phyloP scores from a whole-genome alignment of 257 asterid species.

The Solanum medicagineum region DNA sequence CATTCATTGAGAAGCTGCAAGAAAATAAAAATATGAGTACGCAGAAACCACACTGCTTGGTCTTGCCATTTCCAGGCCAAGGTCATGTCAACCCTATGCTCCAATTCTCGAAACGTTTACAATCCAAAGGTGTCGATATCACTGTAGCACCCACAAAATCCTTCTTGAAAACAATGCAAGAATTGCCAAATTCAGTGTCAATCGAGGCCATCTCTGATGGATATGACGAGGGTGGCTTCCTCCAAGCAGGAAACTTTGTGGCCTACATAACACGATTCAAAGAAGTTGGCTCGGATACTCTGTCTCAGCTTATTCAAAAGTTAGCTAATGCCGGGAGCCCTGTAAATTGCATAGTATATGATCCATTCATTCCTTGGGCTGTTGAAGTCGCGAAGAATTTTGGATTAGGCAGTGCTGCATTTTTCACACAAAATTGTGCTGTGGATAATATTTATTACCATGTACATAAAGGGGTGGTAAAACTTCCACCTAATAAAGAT shows the following conservation, averaged over 20 bases:
- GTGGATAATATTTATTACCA: conserved; percentile 7
- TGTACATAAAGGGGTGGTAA: not conserved
- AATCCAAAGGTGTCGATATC: conserved; percentile 6
- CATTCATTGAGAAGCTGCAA: not conserved
- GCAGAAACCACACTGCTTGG: conserved; percentile 16
- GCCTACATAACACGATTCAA: conserved; percentile 18
- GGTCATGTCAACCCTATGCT: conserved; percentile 41
- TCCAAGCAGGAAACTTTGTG: conserved; percentile 2
- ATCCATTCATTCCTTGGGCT: conserved; percentile 13
- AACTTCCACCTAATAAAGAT: not conserved
- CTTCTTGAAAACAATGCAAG: not conserved
- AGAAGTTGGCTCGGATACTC: conserved; percentile 5
- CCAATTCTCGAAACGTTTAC: conserved; percentile 37
- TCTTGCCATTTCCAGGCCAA: conserved; percentile 21
- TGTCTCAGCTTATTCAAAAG: not conserved
- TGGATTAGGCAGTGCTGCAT: conserved; percentile 1
- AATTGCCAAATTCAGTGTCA: conserved; percentile 3
- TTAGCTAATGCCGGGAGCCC: not conserved
- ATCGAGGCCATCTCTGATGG: conserved; percentile 13
- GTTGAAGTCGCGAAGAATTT: not conserved
- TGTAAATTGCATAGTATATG: conserved; percentile 11
- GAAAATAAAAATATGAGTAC: not conserved
- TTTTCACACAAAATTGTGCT: conserved; percentile 14
- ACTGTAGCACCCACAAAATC: not conserved
- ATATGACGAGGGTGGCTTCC: not conserved